Percentiles rank a stretch among this genome's conserved stretches.
phyloP scores from a whole-genome alignment of 495 filamentous ascomycete species.

The Mytilinidion resinicola region DNA sequence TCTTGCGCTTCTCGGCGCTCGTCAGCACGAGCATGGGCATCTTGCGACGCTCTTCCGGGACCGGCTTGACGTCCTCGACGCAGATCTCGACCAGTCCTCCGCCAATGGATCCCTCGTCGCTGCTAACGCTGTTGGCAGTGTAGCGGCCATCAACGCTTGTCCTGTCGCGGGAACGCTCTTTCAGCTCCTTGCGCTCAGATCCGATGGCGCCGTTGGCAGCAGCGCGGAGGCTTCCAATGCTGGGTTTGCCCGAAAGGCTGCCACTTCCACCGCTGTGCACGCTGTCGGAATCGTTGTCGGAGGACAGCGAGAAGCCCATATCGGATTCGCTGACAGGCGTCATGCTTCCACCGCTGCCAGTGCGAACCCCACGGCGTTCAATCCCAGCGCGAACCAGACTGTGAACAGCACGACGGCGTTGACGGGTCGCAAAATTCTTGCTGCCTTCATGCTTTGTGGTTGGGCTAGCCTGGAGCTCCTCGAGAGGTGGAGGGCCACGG shows the following conservation, averaged over 20 bases:
- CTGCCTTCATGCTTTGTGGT: constrained; percentile 93
- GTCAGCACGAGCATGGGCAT: constrained; percentile 81
- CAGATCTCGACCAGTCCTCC: constrained; percentile 49
- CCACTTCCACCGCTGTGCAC: constrained; percentile 73
- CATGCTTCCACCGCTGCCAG: constrained; percentile 66
- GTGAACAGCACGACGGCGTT: constrained; percentile 84
- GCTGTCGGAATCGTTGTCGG: constrained; percentile 74
- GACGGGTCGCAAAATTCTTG: constrained; percentile 95
- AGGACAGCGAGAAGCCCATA: constrained; percentile 59
- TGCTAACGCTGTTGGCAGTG: constrained; percentile 58
- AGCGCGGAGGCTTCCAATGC: constrained; percentile 71
- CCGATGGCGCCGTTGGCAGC: constrained; percentile 78
- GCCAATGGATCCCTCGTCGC: constrained; percentile 49
- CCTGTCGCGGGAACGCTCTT: constrained; percentile 48
- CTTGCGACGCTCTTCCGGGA: constrained; percentile 61
- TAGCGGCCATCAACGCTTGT: constrained; percentile 43
- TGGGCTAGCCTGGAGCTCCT: constrained; percentile 84
- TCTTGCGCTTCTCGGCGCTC: constrained; percentile 87
- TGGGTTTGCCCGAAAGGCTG: constrained; percentile 71
- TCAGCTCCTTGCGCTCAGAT: constrained; percentile 60
- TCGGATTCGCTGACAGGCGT: constrained; percentile 86
- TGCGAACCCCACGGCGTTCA: constrained; percentile 67
- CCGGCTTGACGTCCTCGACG: constrained; percentile 41
- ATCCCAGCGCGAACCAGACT: constrained; percentile 86
- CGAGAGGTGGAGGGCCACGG: constrained; percentile 82